A percentile compares a stretch with the other conserved stretches of the same genome.
Conservation (phyloP, 179 eudicot species). For the Carnegiea gigantea region DNA sequence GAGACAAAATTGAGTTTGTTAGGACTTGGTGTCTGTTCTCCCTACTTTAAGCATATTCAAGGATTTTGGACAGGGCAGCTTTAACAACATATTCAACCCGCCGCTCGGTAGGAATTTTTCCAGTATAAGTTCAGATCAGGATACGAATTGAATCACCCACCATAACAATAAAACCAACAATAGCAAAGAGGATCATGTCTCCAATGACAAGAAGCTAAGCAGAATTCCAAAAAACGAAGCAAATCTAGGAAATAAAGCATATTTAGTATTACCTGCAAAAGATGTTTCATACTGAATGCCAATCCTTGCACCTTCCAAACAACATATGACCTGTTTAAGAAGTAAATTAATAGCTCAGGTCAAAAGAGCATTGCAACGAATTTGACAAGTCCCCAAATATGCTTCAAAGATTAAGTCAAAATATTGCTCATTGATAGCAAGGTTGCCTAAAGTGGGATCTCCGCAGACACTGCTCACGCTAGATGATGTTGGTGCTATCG, state of each 20-base stretch:
- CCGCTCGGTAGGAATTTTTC: too few relatives aligned
- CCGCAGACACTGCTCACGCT: too few relatives aligned
- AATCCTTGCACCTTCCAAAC: conserved; percentile 93
- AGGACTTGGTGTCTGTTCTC: background rate
- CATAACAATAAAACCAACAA: background rate
- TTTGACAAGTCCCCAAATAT: background rate
- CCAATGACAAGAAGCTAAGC: background rate
- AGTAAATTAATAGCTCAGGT: conserved; percentile 5
- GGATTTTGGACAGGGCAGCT: background rate
- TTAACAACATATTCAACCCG: background rate
- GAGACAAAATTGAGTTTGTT: background rate
- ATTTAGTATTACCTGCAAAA: conserved; percentile 73
- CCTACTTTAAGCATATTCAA: background rate
- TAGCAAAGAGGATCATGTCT: background rate
- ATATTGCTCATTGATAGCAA: background rate
- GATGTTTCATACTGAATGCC: conserved; percentile 96
- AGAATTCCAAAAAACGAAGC: background rate
- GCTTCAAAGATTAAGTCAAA: background rate
- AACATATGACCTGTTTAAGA: conserved; percentile 70
- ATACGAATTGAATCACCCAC: background rate
- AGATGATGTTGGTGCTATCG: too few relatives aligned
- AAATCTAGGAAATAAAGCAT: background rate
- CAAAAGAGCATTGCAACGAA: background rate
- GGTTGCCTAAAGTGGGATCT: too few relatives aligned
- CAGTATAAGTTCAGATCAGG: background rate